These are phyloP conservation scores for Penicillium sp. DNA, from an alignment of 2,329 filamentous ascomycete genomes.

Conservation along the genomic window DNA sequence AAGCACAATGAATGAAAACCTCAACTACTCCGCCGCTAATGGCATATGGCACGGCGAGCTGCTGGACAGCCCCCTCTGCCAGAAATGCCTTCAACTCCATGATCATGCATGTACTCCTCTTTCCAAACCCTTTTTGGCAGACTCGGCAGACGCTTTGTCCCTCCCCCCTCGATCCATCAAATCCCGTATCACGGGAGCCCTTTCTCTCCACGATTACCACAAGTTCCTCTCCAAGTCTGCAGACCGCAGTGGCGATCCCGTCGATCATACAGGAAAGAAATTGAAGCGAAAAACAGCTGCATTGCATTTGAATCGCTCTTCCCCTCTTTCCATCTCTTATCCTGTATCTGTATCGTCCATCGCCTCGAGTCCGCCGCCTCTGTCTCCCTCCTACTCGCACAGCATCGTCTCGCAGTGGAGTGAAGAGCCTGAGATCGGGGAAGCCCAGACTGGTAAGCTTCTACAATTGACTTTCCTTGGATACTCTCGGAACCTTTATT, in stretches of 20 bases:
- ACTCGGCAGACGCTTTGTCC: slow-evolving; percentile 14
- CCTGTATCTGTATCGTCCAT: slow-evolving; percentile 24
- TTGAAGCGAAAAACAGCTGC: slow-evolving; percentile 30
- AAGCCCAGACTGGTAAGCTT: slow-evolving; percentile 17
- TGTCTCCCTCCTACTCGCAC: slow-evolving; percentile 33
- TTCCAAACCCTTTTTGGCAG: slow-evolving; percentile 13
- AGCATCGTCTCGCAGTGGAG: slow-evolving; percentile 25
- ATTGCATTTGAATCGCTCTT: slow-evolving; percentile 25
- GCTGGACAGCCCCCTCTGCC: slow-evolving; percentile 16
- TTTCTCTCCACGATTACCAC: slow-evolving; percentile 33
- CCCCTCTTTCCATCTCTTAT: slow-evolving; percentile 13
- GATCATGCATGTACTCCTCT: slow-evolving; percentile 15
- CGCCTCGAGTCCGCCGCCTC: slow-evolving; percentile 30
- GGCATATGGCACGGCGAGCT: slow-evolving; percentile 12
- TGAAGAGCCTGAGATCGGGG: slow-evolving; percentile 24
- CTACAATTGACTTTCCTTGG: background rate
- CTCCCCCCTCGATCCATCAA: slow-evolving; percentile 17
- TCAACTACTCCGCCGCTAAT: slow-evolving; percentile 6
- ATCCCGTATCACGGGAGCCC: slow-evolving; percentile 17
- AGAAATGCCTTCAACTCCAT: slow-evolving; percentile 12
- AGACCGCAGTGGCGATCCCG: slow-evolving; percentile 19
- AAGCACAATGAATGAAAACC: slow-evolving; percentile 1
- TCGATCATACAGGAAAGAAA: slow-evolving; percentile 23
- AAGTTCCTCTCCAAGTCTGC: slow-evolving; percentile 26
- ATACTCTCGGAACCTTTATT: background rate